Evolutionary conservation across 164 flowering plant genomes (phyloP), one percentile per base, ranked within the genome.

Genomic region (Santalum album): DNA sequence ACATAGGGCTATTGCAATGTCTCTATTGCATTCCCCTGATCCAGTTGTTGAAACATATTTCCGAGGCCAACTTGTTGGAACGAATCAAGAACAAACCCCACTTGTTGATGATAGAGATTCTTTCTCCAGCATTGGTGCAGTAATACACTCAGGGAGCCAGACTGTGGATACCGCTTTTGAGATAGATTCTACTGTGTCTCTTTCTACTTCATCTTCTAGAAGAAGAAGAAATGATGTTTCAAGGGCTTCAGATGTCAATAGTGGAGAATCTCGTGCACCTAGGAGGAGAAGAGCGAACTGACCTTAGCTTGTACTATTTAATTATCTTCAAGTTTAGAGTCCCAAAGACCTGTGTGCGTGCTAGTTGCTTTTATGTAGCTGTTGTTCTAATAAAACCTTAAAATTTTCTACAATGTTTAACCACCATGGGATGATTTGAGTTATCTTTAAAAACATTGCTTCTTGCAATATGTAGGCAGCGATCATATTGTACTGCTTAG

Each of bases 111-210:
- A 83, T 59, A 71, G 88, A 53, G 88, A 80, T 61, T 86, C 90
- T 40, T 70, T 79, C 55, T 86, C 95, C 21, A 84, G 88, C 74
- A 78, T 83, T 54, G 82, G 80, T 61, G 83, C 90, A 43, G 87
- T 69, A 21, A 79, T 81, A 54, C 81, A 75, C 49, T 77, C 90
- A 14, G 90, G 75, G 61, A 75, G 77, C 62, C 87, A 76, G 60
- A 67, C 75, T 20, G 51, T 73, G 49, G 95, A 83, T 64, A 80
- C 74, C 39, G 86, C 87, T 20, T 72, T 67, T 19, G 95, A 86
- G 57, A 79, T 86, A 21, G 86, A 86, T 68, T 83, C 87, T 6
- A 51, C 56, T 51, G 82, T 78, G 29, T 69, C 95, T 12, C 69
- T 72, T 24, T 76, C 88, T 26, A 70, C 90, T 25, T 78, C 82